Conservation (phyloP, 805 yeast genomes). For the Lachancea meyersii region DNA sequence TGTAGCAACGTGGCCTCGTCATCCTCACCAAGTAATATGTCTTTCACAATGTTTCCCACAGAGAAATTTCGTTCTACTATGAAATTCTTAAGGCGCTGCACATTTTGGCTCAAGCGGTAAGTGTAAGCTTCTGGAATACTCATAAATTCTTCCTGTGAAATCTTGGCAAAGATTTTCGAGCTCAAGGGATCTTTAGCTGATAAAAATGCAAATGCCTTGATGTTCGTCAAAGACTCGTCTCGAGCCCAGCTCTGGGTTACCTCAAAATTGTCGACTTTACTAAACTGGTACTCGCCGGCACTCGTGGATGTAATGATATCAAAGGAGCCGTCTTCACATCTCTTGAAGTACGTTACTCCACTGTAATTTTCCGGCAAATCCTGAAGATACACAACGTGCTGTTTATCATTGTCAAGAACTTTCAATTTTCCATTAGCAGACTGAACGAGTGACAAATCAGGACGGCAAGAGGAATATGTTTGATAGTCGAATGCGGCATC, state of each 20-base stretch:
- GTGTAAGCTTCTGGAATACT: slow-evolving; percentile 23
- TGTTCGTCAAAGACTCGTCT: slow-evolving; percentile 39
- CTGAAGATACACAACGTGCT: slow-evolving; percentile 13
- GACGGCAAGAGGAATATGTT: slow-evolving; percentile 13
- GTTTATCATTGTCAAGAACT: slow-evolving; percentile 18
- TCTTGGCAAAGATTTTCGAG: slow-evolving; percentile 16
- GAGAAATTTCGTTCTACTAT: slow-evolving; percentile 14
- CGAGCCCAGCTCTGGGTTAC: slow-evolving; percentile 34
- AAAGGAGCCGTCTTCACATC: slow-evolving; percentile 15
- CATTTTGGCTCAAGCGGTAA: slow-evolving; percentile 23
- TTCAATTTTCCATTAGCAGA: slow-evolving; percentile 10
- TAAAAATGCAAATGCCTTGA: slow-evolving; percentile 31
- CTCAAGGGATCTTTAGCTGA: slow-evolving; percentile 17
- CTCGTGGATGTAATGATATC: slow-evolving; percentile 14
- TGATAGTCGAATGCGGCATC: slow-evolving; percentile 8
- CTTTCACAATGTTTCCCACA: slow-evolving; percentile 11
- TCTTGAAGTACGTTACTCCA: slow-evolving; percentile 15
- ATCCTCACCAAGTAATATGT: slow-evolving; percentile 13
- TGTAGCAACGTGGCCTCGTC: slow-evolving; percentile 9
- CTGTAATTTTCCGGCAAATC: slow-evolving; percentile 16
- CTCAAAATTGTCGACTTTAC: slow-evolving; percentile 20
- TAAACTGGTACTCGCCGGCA: slow-evolving; percentile 15
- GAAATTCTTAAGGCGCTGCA: slow-evolving; percentile 15
- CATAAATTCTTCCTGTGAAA: slow-evolving; percentile 16
- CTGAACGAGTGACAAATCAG: slow-evolving; percentile 12